A percentile compares a stretch with the other conserved stretches of the same genome.
These are phyloP conservation scores for Rubroshorea leprosula DNA, from an alignment of 345 rosid genomes.

Conservation along the genomic window DNA sequence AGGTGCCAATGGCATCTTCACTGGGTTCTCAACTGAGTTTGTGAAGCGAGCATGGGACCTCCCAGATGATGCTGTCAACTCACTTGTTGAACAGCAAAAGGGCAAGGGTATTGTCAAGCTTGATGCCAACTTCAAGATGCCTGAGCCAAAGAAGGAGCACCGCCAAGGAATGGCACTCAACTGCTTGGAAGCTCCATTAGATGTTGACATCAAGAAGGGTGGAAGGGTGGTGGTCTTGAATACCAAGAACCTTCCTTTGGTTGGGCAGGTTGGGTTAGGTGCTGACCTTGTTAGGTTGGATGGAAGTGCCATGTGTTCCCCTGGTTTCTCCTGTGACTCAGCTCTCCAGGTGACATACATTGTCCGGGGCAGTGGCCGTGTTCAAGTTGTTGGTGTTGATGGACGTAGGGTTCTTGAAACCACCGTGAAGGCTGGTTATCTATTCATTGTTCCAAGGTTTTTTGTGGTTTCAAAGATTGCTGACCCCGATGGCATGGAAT, in stretches of 20 bases:
- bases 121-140: constrained; percentile 42
- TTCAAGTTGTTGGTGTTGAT: constrained; percentile 69
- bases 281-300: constrained; percentile 84
- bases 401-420: constrained; percentile 72
- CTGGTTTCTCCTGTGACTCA: constrained; percentile 92
- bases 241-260: constrained; percentile 77
- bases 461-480: constrained; percentile 77
- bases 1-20: constrained; percentile 75
- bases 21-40: constrained; percentile 72
- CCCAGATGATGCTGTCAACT: constrained; percentile 33
- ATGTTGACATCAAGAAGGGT: constrained; percentile 69
- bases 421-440: constrained; percentile 55
- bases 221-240: constrained; percentile 84
- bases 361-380: constrained; percentile 71
- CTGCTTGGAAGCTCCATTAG: constrained; percentile 79
- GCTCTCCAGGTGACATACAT: constrained; percentile 64
- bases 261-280: constrained; percentile 82
- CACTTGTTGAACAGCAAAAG: constrained; percentile 46
- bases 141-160: constrained; percentile 49
- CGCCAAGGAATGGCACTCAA: constrained; percentile 63
- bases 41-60: constrained; percentile 74
- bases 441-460: constrained; percentile 88
- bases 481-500: constrained; percentile 73
- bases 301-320: constrained; percentile 85
- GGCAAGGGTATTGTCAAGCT: constrained; percentile 67